Percentiles rank a stretch among this genome's conserved stretches.
Evolutionary conservation across 768 basidiomycete genomes (phyloP).

Genomic region (Pseudohyphozyma bogoriensis): DNA sequence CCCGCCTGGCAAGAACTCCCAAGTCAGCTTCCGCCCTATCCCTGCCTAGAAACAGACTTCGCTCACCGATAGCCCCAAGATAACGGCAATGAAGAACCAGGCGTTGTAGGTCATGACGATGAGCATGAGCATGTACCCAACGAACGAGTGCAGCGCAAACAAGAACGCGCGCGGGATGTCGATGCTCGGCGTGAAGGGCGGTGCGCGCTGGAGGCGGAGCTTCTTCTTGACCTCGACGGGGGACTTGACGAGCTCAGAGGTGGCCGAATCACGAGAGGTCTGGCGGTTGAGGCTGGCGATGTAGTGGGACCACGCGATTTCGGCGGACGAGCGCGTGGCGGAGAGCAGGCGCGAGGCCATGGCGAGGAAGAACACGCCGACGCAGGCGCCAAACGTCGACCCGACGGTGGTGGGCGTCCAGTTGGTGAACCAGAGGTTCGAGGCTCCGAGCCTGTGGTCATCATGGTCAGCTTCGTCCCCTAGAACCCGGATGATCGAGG

Average conservation of each 20-base stretch:
- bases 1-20: no score
- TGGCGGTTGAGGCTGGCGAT: slow-evolving; percentile 39
- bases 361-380: slow-evolving; percentile 58
- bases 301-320: slow-evolving; percentile 48
- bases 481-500: not conserved
- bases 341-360: slow-evolving; percentile 60
- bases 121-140: slow-evolving; percentile 68
- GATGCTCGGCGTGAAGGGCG: slow-evolving; percentile 57
- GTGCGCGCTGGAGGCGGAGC: slow-evolving; percentile 24
- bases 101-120: slow-evolving; percentile 76
- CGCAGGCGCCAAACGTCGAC: slow-evolving; percentile 62
- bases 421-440: slow-evolving; percentile 45
- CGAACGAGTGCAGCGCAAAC: slow-evolving; percentile 52
- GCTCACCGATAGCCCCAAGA: slow-evolving; percentile 61
- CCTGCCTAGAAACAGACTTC: no score
- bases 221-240: no score
- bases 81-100: slow-evolving; percentile 61
- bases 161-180: slow-evolving; percentile 63
- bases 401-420: slow-evolving; percentile 61
- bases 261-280: not conserved
- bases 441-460: slow-evolving; percentile 4
- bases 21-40: no score
- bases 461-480: not conserved
- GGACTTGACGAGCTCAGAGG: not conserved
- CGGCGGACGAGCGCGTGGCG: slow-evolving; percentile 49